Evolutionary conservation across 164 flowering plant genomes (phyloP), one percentile per base, ranked within the genome.

Genomic region (Chimonanthus praecox): DNA sequence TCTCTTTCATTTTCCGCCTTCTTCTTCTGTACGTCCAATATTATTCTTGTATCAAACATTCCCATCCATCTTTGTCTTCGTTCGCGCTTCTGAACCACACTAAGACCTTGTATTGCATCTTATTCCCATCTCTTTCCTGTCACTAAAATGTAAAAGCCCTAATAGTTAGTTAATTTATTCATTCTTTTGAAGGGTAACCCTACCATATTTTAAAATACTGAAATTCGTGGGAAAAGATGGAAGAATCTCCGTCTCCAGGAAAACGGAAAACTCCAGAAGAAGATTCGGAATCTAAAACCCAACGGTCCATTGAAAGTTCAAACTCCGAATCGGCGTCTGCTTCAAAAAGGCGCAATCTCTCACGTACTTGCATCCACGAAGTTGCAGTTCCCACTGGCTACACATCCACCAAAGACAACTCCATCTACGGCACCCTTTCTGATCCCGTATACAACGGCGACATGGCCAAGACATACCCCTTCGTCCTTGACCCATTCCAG

Each of bases 401-500:
- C 73, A 58, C 72, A n/a, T 77, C 89, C 0, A 75, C 67, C 44
- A 84, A 83, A 58, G 93, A 89, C 33, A 90, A 89, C 64, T 58
- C 86, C 2, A 16, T 85, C 65, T 82, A 90, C 68, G 99, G 99
- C 21, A 93, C 92, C 7, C 86, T 94, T 4, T 74, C 92, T 2
- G 83, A 83, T 78, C 99, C 99, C 3, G 61, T 68, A 0, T 96
- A 76, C 74, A 85, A 47, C 7, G 99, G 99, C 4, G 70, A 80
- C 16, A 79, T 84, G 93, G 97, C 99, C 0, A 96, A 96, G 74
- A 79, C 86, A 16, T 96, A 92, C 74, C 76, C 77, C 0, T 96
- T 96, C 73, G 80, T 70, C 9, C 97, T 96, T 15, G 98, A 96
- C 74, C 98, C 99, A 0, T 96, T 96, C 77, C 99, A 96, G 85